Conservation (phyloP, 495 filamentous ascomycete species). For the Penicillium lividum region DNA sequence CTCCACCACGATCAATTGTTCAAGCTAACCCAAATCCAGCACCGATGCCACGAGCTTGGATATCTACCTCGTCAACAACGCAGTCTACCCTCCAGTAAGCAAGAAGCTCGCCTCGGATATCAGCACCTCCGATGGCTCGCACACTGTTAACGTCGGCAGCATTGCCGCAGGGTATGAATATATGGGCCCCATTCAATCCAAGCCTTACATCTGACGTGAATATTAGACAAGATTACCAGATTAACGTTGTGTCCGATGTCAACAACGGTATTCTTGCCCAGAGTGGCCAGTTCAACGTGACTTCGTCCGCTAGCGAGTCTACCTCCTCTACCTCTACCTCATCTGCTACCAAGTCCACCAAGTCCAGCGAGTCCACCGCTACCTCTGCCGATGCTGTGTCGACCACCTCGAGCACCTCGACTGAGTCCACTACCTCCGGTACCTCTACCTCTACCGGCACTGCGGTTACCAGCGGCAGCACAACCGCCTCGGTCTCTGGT, state of each 20-base stretch:
- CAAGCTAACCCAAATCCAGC: constrained; percentile 18
- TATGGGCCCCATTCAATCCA: not conserved
- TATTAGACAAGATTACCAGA: constrained; percentile 39
- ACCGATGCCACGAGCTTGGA: constrained; percentile 39
- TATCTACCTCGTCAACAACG: constrained; percentile 42
- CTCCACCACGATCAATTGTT: not conserved
- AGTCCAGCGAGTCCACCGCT: not conserved
- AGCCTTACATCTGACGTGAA: not conserved
- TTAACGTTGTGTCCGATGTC: constrained; percentile 37
- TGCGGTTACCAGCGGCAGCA: not conserved
- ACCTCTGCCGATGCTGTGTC: constrained; percentile 1
- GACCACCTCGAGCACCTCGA: not conserved
- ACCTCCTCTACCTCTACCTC: constrained; percentile 8
- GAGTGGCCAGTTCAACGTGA: constrained; percentile 41
- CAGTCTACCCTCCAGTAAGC: constrained; percentile 41
- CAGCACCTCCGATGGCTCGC: constrained; percentile 38
- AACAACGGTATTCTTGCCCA: constrained; percentile 47
- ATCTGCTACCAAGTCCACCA: not conserved
- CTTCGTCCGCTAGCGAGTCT: constrained; percentile 17
- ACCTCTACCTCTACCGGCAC: not conserved
- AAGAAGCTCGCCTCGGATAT: constrained; percentile 45
- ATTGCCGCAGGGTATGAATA: constrained; percentile 32
- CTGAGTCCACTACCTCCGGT: not conserved
- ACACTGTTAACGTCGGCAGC: constrained; percentile 29
- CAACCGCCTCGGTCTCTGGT: not conserved